These are phyloP conservation scores for Collybia sordida DNA, from an alignment of 768 basidiomycete genomes.

Conservation along the genomic window DNA sequence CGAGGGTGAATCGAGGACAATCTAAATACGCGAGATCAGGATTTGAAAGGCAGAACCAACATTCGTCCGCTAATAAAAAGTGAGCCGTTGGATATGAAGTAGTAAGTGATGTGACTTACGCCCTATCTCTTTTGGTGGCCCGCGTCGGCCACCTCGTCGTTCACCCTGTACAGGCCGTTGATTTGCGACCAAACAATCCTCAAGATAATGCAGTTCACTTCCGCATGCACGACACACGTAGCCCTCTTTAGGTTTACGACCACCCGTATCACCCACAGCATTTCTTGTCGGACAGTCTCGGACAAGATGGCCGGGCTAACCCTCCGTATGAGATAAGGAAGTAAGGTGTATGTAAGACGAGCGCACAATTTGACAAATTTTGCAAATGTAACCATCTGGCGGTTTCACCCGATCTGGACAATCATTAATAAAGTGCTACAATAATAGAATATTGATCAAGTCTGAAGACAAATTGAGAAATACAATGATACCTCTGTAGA, in stretches of 20 bases:
- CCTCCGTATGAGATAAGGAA: conserved; percentile 1
- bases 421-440: conserved; percentile 71
- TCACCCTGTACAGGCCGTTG: conserved; percentile 39
- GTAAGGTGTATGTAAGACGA: background rate
- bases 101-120: conserved; percentile 47
- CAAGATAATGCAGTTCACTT: conserved; percentile 80
- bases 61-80: conserved; percentile 70
- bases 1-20: background rate
- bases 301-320: conserved; percentile 78
- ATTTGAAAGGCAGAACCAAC: conserved; percentile 98
- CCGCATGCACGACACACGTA: conserved; percentile 94
- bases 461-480: background rate
- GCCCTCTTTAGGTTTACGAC: conserved; percentile 77
- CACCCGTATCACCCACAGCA: conserved; percentile 79
- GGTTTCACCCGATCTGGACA: conserved; percentile 78
- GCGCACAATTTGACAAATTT: conserved; percentile 71
- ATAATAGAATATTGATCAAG: conserved; percentile 3
- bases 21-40: conserved; percentile 75
- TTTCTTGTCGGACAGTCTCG: conserved; percentile 86
- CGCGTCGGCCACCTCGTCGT: conserved; percentile 45
- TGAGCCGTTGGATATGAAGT: conserved; percentile 1
- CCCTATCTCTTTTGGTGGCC: conserved; percentile 74
- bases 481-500: conserved; percentile 56
- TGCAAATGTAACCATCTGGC: conserved; percentile 85
- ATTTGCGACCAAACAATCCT: conserved; percentile 80